These are phyloP conservation scores for Tetrapisispora iriomotensis DNA, from an alignment of 805 yeast species.

Conservation along the genomic window DNA sequence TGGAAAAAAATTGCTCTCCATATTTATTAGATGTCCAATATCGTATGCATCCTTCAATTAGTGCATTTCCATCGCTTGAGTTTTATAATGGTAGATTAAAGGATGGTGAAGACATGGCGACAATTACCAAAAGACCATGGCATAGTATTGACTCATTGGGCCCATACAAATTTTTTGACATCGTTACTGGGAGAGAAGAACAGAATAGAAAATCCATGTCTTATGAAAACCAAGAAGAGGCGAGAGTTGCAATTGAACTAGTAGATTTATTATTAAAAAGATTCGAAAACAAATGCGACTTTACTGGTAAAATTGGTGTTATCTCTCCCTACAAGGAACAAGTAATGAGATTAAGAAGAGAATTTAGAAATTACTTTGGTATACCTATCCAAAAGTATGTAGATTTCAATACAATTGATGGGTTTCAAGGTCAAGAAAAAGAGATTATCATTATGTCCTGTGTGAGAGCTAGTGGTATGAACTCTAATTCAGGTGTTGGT, in stretches of 20 bases:
- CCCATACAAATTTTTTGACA: conserved; percentile 75
- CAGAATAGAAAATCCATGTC: conserved; percentile 61
- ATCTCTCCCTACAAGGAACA: conserved; percentile 96
- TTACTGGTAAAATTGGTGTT: conserved; percentile 71
- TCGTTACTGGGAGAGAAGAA: conserved; percentile 52
- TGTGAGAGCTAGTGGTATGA: conserved; percentile 68
- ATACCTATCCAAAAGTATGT: conserved; percentile 49
- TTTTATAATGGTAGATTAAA: conserved; percentile 46
- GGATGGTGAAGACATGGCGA: conserved; percentile 71
- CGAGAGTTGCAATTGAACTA: conserved; percentile 60
- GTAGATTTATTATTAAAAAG: conserved; percentile 41
- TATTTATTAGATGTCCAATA: conserved; percentile 82
- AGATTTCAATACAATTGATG: conserved; percentile 93
- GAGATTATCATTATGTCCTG: conserved; percentile 70
- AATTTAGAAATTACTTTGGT: conserved; percentile 56
- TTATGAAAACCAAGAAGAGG: conserved; percentile 61
- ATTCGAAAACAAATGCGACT: conserved; percentile 38
- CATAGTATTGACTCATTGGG: conserved; percentile 46
- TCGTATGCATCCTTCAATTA: conserved; percentile 83
- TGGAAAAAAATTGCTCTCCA: conserved; percentile 58
- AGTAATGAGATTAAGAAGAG: conserved; percentile 44
- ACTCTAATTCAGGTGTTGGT: conserved; percentile 74
- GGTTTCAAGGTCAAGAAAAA: conserved; percentile 63
- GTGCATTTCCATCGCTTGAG: conserved; percentile 45
- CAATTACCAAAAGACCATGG: conserved; percentile 61